Evolutionary conservation across 2,329 filamentous ascomycete genomes (phyloP).

Genomic region (Fusarium verticillioides): DNA sequence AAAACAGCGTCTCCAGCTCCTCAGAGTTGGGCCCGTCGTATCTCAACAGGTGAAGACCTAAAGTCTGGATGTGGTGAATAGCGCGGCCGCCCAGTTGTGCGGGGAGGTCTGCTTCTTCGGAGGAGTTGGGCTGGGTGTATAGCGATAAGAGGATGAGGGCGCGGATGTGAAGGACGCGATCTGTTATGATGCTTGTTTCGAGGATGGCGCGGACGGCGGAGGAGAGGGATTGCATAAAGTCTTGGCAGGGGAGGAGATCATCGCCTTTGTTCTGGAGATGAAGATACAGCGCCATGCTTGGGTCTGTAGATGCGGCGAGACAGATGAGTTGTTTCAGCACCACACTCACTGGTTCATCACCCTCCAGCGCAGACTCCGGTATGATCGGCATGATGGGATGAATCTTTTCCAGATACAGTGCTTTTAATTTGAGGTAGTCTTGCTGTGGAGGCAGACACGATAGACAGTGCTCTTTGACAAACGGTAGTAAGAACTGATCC

Average conservation of each 20-base stretch:
- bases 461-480: constrained; percentile 59
- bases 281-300: constrained; percentile 57
- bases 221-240: constrained; percentile 61
- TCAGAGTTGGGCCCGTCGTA: constrained; percentile 54
- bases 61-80: constrained; percentile 66
- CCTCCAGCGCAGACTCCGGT: constrained; percentile 50
- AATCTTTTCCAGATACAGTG: constrained; percentile 62
- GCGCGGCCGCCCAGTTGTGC: constrained; percentile 64
- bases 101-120: constrained; percentile 65
- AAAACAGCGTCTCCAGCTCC: constrained; percentile 63
- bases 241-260: constrained; percentile 54
- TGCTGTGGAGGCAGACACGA: constrained; percentile 59
- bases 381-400: constrained; percentile 67
- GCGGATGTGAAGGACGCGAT: constrained; percentile 66
- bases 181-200: constrained; percentile 64
- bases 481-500: constrained; percentile 55
- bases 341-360: constrained; percentile 52
- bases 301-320: constrained; percentile 64
- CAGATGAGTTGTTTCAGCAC: constrained; percentile 66
- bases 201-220: constrained; percentile 61
- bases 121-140: constrained; percentile 66
- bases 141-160: constrained; percentile 65
- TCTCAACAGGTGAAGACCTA: constrained; percentile 63
- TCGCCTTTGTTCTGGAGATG: constrained; percentile 55
- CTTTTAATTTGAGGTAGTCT: constrained; percentile 59